Conservation (phyloP, 345 rosid species). For the Jatropha curcas region DNA sequence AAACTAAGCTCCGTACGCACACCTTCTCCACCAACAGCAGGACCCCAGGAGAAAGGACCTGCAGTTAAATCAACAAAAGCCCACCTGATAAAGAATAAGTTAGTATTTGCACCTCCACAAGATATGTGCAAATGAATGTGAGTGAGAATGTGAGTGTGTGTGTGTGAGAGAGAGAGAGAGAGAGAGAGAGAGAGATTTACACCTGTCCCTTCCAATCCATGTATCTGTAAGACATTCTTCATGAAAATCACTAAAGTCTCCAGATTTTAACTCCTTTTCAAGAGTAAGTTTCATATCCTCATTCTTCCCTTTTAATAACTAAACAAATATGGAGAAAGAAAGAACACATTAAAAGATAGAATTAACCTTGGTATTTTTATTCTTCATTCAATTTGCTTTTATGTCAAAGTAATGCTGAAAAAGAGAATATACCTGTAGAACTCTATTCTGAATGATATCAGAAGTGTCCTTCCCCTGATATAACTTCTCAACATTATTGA, state of each 20-base stretch:
- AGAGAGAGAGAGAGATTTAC: conserved; percentile 36
- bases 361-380: not conserved
- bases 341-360: conserved; percentile 8
- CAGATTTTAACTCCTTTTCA: conserved; percentile 64
- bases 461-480: conserved; percentile 65
- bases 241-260: conserved; percentile 66
- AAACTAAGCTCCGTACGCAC: conserved; percentile 85
- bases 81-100: conserved; percentile 60
- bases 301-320: conserved; percentile 72
- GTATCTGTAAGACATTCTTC: conserved; percentile 90
- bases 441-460: conserved; percentile 70
- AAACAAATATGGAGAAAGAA: conserved; percentile 24
- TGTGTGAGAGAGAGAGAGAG: conserved; percentile 17
- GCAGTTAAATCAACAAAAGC: conserved; percentile 91
- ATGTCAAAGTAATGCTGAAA: not conserved
- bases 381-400: not conserved
- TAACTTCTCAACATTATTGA: conserved; percentile 66
- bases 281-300: conserved; percentile 65
- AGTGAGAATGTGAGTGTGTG: no score
- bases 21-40: conserved; percentile 99
- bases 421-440: conserved; percentile 58
- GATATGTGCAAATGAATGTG: not conserved
- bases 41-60: conserved; percentile 99
- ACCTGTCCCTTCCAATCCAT: conserved; percentile 98
- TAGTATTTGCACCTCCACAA: not conserved